Percentiles rank a stretch among this genome's conserved stretches.
phyloP scores from a whole-genome alignment of 139 green algal genomes.

The Raphidocelis subcapitata region DNA sequence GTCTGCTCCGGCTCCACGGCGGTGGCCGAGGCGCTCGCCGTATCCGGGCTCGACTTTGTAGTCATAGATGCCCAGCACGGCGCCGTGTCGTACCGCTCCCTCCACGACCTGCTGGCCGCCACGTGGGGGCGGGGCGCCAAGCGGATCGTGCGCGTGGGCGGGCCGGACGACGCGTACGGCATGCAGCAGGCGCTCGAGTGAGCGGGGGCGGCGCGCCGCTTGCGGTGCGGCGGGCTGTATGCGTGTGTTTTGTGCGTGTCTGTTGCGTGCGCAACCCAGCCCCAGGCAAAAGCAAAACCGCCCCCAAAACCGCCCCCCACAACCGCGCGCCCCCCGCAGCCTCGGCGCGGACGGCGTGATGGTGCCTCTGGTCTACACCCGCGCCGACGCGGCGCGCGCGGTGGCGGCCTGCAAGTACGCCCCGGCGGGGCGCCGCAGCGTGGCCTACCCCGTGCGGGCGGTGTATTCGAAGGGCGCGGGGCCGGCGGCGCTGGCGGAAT shows the following conservation, averaged over 20 bases:
- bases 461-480: constrained; percentile 23
- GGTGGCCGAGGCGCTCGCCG: constrained; percentile 21
- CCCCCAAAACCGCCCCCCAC: too few relatives aligned
- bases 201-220: too few relatives aligned
- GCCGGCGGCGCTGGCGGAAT: constrained; percentile 3
- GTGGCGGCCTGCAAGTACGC: constrained; percentile 25
- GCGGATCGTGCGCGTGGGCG: constrained; percentile 34
- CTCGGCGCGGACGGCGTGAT: constrained; percentile 27
- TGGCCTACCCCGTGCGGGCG: constrained; percentile 26
- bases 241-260: too few relatives aligned
- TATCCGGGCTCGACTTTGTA: constrained; percentile 26
- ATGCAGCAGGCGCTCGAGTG: constrained; percentile 42
- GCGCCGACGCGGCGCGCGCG: constrained; percentile 12
- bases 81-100: constrained; percentile 14
- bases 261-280: too few relatives aligned
- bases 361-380: constrained; percentile 25
- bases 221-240: too few relatives aligned
- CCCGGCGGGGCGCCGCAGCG: constrained; percentile 8
- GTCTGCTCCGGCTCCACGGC: constrained; percentile 11
- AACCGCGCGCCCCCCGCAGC: not conserved
- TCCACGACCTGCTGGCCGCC: constrained; percentile 19
- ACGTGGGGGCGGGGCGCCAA: not conserved
- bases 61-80: constrained; percentile 35
- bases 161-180: constrained; percentile 26
- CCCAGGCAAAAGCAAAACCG: too few relatives aligned